Percentiles rank a stretch among this genome's conserved stretches.
Evolutionary conservation across 257 asterid species (phyloP).

Genomic region (Sherardia arvensis): DNA sequence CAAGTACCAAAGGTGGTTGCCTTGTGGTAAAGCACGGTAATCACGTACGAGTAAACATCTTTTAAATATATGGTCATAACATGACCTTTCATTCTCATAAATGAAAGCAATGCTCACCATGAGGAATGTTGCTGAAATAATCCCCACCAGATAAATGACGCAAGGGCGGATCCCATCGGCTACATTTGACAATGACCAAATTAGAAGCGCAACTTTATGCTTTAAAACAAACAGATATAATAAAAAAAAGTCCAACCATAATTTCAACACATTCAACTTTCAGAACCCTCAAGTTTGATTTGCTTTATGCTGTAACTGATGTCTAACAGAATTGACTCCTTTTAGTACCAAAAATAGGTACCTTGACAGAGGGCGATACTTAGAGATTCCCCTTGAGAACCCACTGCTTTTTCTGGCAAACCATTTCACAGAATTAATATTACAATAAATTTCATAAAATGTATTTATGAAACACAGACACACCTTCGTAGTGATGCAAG

Average conservation of each 20-base stretch:
- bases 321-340: background rate
- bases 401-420: conserved; percentile 95
- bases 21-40: background rate
- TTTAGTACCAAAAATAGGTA: conserved; percentile 16
- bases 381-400: conserved; percentile 87
- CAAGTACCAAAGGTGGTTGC: background rate
- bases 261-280: conserved; percentile 8
- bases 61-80: background rate
- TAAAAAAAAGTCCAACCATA: conserved; percentile 1
- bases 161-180: conserved; percentile 81
- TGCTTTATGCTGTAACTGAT: background rate
- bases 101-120: conserved; percentile 42
- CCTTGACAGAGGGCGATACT: conserved; percentile 95
- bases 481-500: conserved; percentile 96
- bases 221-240: conserved; percentile 5
- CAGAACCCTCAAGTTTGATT: background rate
- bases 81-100: background rate
- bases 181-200: conserved; percentile 16
- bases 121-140: conserved; percentile 40
- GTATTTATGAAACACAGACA: conserved; percentile 4
- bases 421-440: conserved; percentile 17
- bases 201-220: conserved; percentile 3
- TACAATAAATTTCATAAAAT: conserved; percentile 1
- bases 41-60: background rate
- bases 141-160: conserved; percentile 62